Base-by-base conservation (phyloP, 2,329 filamentous ascomycete genomes). In the Aschersonia sp. region DNA sequence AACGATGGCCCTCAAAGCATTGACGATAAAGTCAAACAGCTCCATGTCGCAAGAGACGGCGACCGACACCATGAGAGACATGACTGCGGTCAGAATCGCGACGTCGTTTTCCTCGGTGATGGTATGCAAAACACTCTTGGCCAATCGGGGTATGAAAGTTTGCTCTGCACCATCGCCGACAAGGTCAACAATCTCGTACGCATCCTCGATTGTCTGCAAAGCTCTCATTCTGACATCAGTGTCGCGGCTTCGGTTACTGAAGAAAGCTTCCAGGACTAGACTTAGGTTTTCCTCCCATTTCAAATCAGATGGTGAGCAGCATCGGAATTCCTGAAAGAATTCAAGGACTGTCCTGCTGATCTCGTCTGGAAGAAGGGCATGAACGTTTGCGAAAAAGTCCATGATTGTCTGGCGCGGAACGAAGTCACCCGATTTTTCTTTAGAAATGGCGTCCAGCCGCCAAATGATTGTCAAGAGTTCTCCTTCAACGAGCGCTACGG, bases 221-320 rank as follows among this genome's bases (percentile, higher is more conserved):
- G 82, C 79, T 47, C 74, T 69, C 2, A 84, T 66, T 30, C 85
- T 76, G 46, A 84, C 77, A 47, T 75, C 65, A 2, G 78, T 73
- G 9, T 80, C 79, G 43, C 82, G 75, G 9, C 63, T 67, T 32
- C 70, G 71, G 55, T 85, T 77, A 42, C 74, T 72, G 54, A 85
- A 80, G 56, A 88, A 82, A 1, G 73, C 73, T 28, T 75, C 68
- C 12, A 86, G 60, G 1, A 88, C 71, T 30, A 77, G 64, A 12
- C 67, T 65, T 47, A 84, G 68, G 47, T 85, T 84, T 2, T 72
- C 65, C 51, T 83, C 73, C 84, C 84, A 89, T 38, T 77, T 69
- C 44, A 72, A 63, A 54, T 86, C 82, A 0, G 84, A 85, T 2
- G 84, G 84, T 43, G 82, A 83, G 55, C 85, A 84, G 55, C 78